phyloP scores from a whole-genome alignment of 192 early-diverging fungal genomes.

The Ambispora gerdemannii region DNA sequence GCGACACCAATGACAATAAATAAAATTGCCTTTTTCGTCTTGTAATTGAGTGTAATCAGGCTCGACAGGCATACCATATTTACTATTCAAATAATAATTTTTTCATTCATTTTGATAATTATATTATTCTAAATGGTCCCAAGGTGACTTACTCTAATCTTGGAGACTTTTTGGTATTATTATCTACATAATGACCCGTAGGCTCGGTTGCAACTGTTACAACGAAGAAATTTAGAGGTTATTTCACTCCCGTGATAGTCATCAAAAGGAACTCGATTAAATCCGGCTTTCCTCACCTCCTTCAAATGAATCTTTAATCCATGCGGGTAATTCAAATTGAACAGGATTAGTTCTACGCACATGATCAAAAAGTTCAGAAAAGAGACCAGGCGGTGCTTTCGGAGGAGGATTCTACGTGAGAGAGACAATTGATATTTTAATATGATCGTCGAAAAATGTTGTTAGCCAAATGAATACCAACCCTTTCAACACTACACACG shows the following conservation, averaged over 20 bases:
- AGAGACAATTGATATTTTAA: too few species aligned
- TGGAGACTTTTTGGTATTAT: neutral
- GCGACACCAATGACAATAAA: constrained; percentile 9
- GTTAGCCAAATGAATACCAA: too few species aligned
- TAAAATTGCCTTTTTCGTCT: constrained; percentile 12
- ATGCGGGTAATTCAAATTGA: neutral
- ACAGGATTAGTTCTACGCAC: neutral
- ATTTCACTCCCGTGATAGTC: too few species aligned
- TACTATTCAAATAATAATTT: neutral
- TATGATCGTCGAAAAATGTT: too few species aligned
- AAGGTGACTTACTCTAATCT: neutral
- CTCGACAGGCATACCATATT: neutral
- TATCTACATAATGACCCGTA: neutral
- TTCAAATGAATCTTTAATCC: neutral
- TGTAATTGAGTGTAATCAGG: constrained; percentile 2
- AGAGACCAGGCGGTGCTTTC: neutral
- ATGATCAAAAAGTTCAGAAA: constrained; percentile 11
- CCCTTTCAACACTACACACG: constrained; percentile 33
- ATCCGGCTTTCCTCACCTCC: too few species aligned
- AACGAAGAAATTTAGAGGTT: neutral
- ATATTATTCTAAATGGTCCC: neutral
- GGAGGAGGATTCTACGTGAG: neutral
- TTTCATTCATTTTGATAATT: neutral
- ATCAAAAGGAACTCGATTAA: too few species aligned
- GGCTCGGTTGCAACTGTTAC: neutral